Percentiles rank a stretch among this genome's conserved stretches.
These are phyloP conservation scores for Erodium maritimum DNA, from an alignment of 345 rosid genomes.

Conservation along the genomic window DNA sequence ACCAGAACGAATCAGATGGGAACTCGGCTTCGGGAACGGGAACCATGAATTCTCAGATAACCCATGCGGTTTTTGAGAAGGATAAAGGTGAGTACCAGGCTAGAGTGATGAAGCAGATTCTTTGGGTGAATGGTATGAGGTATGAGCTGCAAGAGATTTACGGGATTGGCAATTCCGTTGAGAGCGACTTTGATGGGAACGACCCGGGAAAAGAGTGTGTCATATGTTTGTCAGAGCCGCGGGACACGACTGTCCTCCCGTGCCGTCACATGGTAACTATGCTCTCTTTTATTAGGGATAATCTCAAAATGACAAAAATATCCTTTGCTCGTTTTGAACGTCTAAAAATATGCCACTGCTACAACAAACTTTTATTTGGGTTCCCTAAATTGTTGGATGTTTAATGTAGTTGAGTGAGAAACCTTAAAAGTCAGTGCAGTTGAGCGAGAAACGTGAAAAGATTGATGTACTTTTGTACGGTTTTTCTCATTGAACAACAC, in stretches of 20 bases:
- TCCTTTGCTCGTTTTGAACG: too few species aligned
- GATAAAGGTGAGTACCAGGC: constrained; percentile 25
- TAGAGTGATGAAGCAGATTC: constrained; percentile 35
- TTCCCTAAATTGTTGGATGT: too few species aligned
- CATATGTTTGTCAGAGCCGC: constrained; percentile 45
- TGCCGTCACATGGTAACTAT: constrained; percentile 49
- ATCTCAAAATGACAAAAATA: too few species aligned
- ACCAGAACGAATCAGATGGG: constrained; percentile 12
- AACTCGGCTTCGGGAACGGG: constrained; percentile 5
- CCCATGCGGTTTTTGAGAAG: constrained; percentile 36
- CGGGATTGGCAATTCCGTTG: constrained; percentile 36
- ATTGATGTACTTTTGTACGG: too few species aligned
- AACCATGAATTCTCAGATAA: constrained; percentile 31
- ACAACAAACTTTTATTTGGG: too few species aligned
- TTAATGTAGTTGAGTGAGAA: too few species aligned
- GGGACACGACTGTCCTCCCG: constrained; percentile 41
- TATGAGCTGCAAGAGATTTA: constrained; percentile 49
- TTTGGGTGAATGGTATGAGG: constrained; percentile 34
- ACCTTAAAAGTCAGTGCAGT: too few species aligned
- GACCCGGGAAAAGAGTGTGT: constrained; percentile 51
- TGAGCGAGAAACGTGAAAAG: too few species aligned
- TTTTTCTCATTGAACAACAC: too few species aligned
- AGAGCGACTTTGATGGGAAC: constrained; percentile 26
- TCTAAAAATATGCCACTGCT: too few species aligned
- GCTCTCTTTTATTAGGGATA: too few species aligned